Percentiles rank a stretch among this genome's conserved stretches.
Evolutionary conservation across 768 basidiomycete genomes (phyloP).

Genomic region (Collybiopsis luxurians): DNA sequence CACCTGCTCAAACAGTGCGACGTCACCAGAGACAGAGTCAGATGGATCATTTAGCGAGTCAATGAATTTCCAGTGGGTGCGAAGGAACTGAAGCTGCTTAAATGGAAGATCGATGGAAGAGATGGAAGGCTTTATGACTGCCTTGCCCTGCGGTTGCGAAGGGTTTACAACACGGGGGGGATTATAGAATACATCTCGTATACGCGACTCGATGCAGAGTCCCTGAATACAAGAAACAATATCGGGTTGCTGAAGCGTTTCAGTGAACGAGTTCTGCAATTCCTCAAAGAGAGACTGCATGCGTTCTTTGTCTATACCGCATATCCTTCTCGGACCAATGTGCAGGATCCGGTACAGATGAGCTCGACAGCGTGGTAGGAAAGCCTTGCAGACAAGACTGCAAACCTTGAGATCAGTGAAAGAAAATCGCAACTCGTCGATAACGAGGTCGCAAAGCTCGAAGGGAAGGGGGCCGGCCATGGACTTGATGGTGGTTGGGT

Average conservation of each 20-base stretch:
- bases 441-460: conserved; percentile 1
- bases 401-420: conserved; percentile 1
- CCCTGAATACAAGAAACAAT: background rate
- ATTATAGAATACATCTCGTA: background rate
- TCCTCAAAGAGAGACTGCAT: background rate
- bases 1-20: background rate
- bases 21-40: background rate
- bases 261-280: background rate
- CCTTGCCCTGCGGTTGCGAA: background rate
- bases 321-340: background rate
- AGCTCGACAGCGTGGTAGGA: background rate
- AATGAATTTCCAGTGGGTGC: background rate
- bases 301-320: conserved; percentile 1
- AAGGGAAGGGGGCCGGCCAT: background rate
- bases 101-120: conserved; percentile 2
- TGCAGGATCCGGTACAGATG: conserved; percentile 3
- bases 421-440: background rate
- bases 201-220: background rate
- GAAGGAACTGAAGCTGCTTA: background rate
- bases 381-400: conserved; percentile 2
- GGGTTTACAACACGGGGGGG: background rate
- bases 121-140: background rate
- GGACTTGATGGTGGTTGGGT: background rate
- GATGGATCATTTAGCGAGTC: background rate
- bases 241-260: background rate